Percentiles rank a stretch among this genome's conserved stretches.
Conservation (phyloP, 805 yeast genomes). For the Kodamaea nitidulidarum region DNA sequence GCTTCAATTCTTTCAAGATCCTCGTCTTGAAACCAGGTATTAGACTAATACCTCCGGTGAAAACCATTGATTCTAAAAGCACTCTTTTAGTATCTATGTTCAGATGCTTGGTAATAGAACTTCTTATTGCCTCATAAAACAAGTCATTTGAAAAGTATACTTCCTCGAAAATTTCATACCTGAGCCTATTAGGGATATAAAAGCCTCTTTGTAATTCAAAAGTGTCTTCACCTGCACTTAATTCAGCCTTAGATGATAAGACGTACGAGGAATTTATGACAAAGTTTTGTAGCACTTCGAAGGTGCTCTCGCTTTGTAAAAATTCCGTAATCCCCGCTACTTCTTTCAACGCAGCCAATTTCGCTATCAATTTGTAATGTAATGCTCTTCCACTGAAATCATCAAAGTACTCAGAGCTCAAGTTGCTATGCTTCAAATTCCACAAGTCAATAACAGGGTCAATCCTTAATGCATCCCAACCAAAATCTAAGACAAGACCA, state of each 20-base stretch:
- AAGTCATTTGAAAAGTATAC: constrained; percentile 10
- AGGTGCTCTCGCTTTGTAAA: constrained; percentile 10
- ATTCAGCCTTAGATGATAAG: neutral
- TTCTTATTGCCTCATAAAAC: constrained; percentile 8
- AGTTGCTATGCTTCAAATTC: neutral
- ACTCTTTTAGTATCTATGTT: constrained; percentile 19
- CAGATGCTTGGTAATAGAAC: constrained; percentile 8
- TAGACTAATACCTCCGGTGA: constrained; percentile 22
- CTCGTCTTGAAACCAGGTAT: constrained; percentile 22
- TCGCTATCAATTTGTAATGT: constrained; percentile 17
- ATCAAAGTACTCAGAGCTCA: neutral
- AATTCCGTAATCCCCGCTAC: constrained; percentile 8
- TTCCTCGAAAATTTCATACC: constrained; percentile 14
- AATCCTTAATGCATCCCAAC: constrained; percentile 23
- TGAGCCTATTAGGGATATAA: constrained; percentile 11
- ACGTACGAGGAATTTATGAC: constrained; percentile 6
- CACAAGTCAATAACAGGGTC: constrained; percentile 24
- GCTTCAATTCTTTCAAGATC: constrained; percentile 13
- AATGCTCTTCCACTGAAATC: constrained; percentile 15
- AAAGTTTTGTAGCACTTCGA: constrained; percentile 18
- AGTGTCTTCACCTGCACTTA: neutral
- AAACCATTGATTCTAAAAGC: constrained; percentile 18
- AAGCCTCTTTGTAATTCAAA: constrained; percentile 14
- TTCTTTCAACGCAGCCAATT: constrained; percentile 13
- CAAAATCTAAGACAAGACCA: constrained; percentile 28